Conservation (phyloP, 495 filamentous ascomycete species). For the Aspergillus sclerotioniger region DNA sequence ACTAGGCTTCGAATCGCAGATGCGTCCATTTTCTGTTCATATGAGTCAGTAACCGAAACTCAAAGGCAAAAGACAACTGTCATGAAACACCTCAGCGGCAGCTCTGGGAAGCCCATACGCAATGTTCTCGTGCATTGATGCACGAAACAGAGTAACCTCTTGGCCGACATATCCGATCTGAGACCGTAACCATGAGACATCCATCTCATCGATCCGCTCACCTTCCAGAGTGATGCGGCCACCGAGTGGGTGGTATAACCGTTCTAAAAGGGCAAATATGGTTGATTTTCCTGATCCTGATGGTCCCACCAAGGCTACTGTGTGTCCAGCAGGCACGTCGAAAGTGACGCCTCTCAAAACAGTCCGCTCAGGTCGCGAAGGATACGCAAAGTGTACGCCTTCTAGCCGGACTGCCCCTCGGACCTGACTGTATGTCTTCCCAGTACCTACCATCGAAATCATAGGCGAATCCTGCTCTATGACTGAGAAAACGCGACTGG, state of each 20-base stretch:
- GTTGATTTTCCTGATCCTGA: constrained; percentile 60
- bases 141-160: constrained; percentile 73
- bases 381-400: constrained; percentile 21
- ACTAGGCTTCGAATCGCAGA: not conserved
- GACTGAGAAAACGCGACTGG: constrained; percentile 76
- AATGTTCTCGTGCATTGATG: constrained; percentile 67
- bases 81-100: constrained; percentile 27
- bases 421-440: not conserved
- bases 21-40: not conserved
- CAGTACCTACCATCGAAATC: constrained; percentile 63
- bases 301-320: constrained; percentile 44
- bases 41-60: not conserved
- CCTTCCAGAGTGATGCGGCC: constrained; percentile 5
- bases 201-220: constrained; percentile 9
- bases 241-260: constrained; percentile 40
- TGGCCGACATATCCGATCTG: constrained; percentile 43
- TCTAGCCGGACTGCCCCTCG: constrained; percentile 17
- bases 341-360: constrained; percentile 13
- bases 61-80: too few species aligned
- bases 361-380: constrained; percentile 11
- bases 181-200: constrained; percentile 17
- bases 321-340: constrained; percentile 11
- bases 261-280: constrained; percentile 49
- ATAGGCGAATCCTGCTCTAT: constrained; percentile 77
- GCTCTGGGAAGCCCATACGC: constrained; percentile 44